phyloP scores from a whole-genome alignment of 495 filamentous ascomycete species.

The Penicillium bialowiezense region DNA sequence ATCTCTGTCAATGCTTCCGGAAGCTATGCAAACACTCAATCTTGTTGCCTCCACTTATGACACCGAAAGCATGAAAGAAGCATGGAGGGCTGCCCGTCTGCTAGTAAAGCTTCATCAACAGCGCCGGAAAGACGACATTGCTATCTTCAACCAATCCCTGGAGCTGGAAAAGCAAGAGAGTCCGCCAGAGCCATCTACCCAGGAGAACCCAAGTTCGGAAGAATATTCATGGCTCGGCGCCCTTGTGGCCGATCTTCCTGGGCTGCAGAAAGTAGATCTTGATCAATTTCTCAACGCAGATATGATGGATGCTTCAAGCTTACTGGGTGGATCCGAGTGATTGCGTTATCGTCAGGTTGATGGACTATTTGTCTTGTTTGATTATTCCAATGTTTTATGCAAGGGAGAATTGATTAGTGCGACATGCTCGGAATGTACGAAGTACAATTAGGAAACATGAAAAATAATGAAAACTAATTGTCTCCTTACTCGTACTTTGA shows the following conservation, averaged over 20 bases:
- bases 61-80: constrained; percentile 46
- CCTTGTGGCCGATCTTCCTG: constrained; percentile 38
- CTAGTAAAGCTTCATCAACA: constrained; percentile 37
- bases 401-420: too few relatives aligned
- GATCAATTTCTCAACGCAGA: constrained; percentile 32
- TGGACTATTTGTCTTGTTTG: too few relatives aligned
- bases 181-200: constrained; percentile 9
- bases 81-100: constrained; percentile 42
- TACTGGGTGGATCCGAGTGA: constrained; percentile 6
- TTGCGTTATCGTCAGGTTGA: too few relatives aligned
- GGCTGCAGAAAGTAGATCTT: constrained; percentile 33
- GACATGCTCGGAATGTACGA: too few relatives aligned
- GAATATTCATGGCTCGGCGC: constrained; percentile 36
- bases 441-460: too few relatives aligned
- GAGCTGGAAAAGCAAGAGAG: constrained; percentile 4
- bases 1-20: constrained; percentile 40
- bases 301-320: constrained; percentile 20
- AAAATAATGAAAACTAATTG: too few relatives aligned
- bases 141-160: constrained; percentile 20
- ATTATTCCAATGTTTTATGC: too few relatives aligned
- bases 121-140: constrained; percentile 31
- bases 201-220: constrained; percentile 18
- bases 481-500: too few relatives aligned
- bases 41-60: constrained; percentile 38
- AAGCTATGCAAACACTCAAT: constrained; percentile 45